Evolutionary conservation across 2,329 filamentous ascomycete species (phyloP).

Genomic region (Fonsecaea erecta): DNA sequence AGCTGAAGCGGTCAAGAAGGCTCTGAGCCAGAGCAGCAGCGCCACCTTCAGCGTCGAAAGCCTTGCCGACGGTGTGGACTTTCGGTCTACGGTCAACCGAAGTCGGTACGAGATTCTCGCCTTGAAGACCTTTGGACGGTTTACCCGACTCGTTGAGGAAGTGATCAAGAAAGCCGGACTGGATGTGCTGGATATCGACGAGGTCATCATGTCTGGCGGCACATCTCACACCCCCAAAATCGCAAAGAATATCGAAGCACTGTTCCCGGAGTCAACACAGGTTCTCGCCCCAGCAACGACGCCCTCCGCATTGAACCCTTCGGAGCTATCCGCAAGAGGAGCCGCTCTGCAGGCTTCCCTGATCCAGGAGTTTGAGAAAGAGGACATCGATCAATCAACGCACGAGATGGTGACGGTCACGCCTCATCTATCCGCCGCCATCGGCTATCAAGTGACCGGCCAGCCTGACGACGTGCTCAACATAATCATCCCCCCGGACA

Average conservation of each 20-base stretch:
- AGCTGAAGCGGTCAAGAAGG: constrained; percentile 88
- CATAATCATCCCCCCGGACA: constrained; percentile 81
- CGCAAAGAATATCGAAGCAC: constrained; percentile 73
- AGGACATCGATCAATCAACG: constrained; percentile 93
- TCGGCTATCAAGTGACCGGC: constrained; percentile 66
- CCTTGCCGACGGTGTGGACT: constrained; percentile 86
- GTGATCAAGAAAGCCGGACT: constrained; percentile 90
- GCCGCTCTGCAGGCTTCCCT: constrained; percentile 94
- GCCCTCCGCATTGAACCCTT: constrained; percentile 83
- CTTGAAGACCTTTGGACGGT: constrained; percentile 83
- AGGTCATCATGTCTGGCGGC: constrained; percentile 91
- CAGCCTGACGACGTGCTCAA: constrained; percentile 64
- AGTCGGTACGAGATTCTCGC: constrained; percentile 88
- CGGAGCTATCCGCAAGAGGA: constrained; percentile 83
- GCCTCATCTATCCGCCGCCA: constrained; percentile 83
- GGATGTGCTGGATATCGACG: constrained; percentile 89
- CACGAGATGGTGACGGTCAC: constrained; percentile 94
- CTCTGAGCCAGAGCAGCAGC: constrained; percentile 83
- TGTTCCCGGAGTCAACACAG: constrained; percentile 79
- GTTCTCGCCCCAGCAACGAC: constrained; percentile 84
- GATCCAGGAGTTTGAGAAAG: constrained; percentile 89
- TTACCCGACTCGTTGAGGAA: constrained; percentile 82
- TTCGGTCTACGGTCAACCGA: constrained; percentile 88
- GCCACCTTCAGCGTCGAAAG: constrained; percentile 93
- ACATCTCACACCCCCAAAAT: constrained; percentile 93